Percentiles rank a stretch among this genome's conserved stretches.
phyloP scores from a whole-genome alignment of 169 alveolate species.

The Sarcocystis neurona region DNA sequence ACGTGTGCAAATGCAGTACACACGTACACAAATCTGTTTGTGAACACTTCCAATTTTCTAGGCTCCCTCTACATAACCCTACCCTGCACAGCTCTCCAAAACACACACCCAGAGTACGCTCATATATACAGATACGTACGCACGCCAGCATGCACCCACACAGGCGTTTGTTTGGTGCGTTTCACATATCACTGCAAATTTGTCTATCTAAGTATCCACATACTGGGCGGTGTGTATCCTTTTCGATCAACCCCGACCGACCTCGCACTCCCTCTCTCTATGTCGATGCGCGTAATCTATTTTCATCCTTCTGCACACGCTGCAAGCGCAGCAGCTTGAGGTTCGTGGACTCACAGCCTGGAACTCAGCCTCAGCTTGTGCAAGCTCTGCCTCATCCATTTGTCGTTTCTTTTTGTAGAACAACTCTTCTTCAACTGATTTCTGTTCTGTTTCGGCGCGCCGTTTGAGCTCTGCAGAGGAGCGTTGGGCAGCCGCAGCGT shows the following conservation, averaged over 20 bases:
- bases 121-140: neutral
- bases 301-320: neutral
- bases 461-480: neutral
- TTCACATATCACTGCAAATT: neutral
- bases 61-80: neutral
- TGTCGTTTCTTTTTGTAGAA: conserved; percentile 43
- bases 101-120: neutral
- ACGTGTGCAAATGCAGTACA: too few species aligned
- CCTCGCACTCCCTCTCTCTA: neutral
- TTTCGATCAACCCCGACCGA: too few species aligned
- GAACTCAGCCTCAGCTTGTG: conserved; percentile 38
- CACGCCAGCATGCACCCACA: neutral
- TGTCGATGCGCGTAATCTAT: neutral
- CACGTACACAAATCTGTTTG: too few species aligned
- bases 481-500: neutral
- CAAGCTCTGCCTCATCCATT: conserved; percentile 40
- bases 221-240: too few species aligned
- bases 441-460: neutral
- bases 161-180: neutral
- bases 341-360: neutral
- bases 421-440: conserved; percentile 50
- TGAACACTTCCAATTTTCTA: too few species aligned
- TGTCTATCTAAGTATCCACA: neutral
- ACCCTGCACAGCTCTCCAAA: neutral
- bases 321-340: neutral